These are phyloP conservation scores for Lachancea waltii DNA, from an alignment of 805 yeast species.

Conservation along the genomic window DNA sequence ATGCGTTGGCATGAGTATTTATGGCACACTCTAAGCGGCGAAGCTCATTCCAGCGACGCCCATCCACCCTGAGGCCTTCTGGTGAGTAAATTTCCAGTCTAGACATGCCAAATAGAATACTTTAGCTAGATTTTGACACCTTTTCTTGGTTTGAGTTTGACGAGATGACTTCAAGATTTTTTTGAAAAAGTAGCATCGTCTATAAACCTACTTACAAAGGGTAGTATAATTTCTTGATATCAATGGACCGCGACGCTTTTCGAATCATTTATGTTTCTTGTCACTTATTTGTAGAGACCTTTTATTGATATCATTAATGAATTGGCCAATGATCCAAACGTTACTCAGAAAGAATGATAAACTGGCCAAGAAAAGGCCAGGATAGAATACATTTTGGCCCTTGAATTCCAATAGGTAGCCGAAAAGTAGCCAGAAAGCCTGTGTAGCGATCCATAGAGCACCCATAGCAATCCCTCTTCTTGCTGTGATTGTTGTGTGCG, in stretches of 20 bases:
- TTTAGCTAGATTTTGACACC: too few relatives aligned
- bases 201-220: too few relatives aligned
- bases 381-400: constrained; percentile 59
- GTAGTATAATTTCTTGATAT: too few relatives aligned
- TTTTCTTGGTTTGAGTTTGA: neutral
- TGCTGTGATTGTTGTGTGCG: constrained; percentile 37
- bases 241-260: neutral
- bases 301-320: constrained; percentile 39
- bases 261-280: constrained; percentile 1
- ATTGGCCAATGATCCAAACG: constrained; percentile 50
- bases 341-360: constrained; percentile 55
- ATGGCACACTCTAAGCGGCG: constrained; percentile 74
- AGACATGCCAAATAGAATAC: too few relatives aligned
- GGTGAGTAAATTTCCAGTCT: constrained; percentile 85
- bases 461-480: constrained; percentile 39
- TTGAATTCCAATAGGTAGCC: constrained; percentile 79
- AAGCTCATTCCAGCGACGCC: constrained; percentile 91
- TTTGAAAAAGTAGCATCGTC: neutral
- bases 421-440: constrained; percentile 69
- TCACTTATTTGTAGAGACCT: neutral
- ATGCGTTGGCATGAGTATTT: constrained; percentile 79
- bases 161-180: neutral
- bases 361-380: constrained; percentile 51
- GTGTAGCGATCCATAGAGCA: constrained; percentile 60
- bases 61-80: constrained; percentile 89